phyloP scores from a whole-genome alignment of 441 rosid species.

The Adansonia rubrostipa region DNA sequence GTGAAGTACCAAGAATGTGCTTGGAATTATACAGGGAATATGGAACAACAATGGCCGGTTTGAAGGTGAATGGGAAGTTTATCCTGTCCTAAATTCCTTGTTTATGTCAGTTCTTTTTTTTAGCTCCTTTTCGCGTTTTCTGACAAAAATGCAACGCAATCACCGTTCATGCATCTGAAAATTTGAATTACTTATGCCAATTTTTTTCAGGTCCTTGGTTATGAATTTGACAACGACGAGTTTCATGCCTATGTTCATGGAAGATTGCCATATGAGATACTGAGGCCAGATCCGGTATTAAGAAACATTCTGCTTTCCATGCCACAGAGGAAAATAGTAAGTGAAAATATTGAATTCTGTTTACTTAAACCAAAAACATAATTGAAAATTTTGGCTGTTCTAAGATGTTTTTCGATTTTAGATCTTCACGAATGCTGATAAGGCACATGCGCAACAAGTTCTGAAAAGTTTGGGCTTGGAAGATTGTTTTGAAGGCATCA shows the following conservation, averaged over 20 bases:
- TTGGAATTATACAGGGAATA: constrained; percentile 65
- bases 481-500: constrained; percentile 71
- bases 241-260: constrained; percentile 69
- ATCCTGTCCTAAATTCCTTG: neutral
- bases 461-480: constrained; percentile 56
- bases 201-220: constrained; percentile 53
- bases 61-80: constrained; percentile 43
- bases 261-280: constrained; percentile 52
- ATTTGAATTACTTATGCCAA: neutral
- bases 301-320: constrained; percentile 66
- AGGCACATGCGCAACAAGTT: constrained; percentile 49
- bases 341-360: constrained; percentile 21
- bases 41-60: constrained; percentile 84
- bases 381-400: neutral
- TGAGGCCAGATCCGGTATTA: constrained; percentile 55
- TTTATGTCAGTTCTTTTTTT: neutral
- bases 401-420: constrained; percentile 20
- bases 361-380: neutral
- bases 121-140: neutral
- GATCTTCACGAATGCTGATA: constrained; percentile 72
- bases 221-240: constrained; percentile 66
- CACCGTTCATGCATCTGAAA: neutral
- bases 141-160: neutral
- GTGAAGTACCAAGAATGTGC: constrained; percentile 67
- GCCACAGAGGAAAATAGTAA: constrained; percentile 65